A percentile compares a stretch with the other conserved stretches of the same genome.
These are phyloP conservation scores for Ogataea wickerhamii DNA, from an alignment of 805 yeast genomes.

Conservation along the genomic window DNA sequence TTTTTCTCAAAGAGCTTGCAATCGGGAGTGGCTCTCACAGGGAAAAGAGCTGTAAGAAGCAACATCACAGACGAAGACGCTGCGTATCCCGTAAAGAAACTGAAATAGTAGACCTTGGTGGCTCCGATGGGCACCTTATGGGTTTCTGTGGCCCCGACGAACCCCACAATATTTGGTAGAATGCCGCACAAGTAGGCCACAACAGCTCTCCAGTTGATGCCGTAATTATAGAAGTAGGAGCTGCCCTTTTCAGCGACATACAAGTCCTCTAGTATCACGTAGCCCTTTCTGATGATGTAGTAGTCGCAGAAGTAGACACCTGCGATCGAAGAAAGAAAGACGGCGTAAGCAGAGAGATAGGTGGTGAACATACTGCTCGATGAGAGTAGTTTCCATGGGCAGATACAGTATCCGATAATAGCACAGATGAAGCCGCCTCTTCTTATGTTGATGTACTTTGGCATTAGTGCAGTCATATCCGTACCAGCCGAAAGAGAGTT, in stretches of 20 bases:
- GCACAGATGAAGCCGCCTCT: constrained; percentile 83
- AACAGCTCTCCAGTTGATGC: constrained; percentile 82
- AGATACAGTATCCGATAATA: constrained; percentile 59
- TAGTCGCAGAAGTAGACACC: constrained; percentile 73
- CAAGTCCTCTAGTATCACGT: constrained; percentile 58
- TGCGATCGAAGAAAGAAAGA: constrained; percentile 78
- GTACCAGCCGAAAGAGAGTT: constrained; percentile 72
- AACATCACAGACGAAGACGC: constrained; percentile 55
- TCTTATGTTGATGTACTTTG: constrained; percentile 65
- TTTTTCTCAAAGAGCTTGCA: constrained; percentile 44
- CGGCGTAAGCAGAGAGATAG: constrained; percentile 75
- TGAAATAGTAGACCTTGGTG: constrained; percentile 63
- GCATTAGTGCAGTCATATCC: constrained; percentile 63
- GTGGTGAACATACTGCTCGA: constrained; percentile 73
- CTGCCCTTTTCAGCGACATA: constrained; percentile 45
- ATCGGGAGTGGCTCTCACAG: constrained; percentile 39
- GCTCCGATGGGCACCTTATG: constrained; percentile 74
- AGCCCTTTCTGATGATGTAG: constrained; percentile 70
- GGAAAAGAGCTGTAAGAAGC: constrained; percentile 48
- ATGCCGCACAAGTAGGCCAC: constrained; percentile 79
- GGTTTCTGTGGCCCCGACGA: constrained; percentile 78
- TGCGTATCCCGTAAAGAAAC: constrained; percentile 74
- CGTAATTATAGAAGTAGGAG: constrained; percentile 60
- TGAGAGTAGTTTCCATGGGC: constrained; percentile 80
- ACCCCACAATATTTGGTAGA: constrained; percentile 81